Base-by-base conservation (phyloP, 768 basidiomycete species). In the Podaxis sp. region DNA sequence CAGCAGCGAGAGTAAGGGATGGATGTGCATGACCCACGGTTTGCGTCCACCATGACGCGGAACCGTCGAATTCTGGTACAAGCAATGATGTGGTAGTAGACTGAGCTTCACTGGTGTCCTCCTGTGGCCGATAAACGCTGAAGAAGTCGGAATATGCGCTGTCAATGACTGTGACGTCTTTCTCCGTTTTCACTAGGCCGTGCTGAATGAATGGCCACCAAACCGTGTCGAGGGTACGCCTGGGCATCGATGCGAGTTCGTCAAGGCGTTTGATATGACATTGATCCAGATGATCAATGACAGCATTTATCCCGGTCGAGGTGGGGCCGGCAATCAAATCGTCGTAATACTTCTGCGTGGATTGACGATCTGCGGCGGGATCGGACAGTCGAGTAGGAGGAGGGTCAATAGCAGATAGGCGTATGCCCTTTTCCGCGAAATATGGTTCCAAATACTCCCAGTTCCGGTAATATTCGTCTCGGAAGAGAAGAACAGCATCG, bases 201-300 rank as follows among this genome's bases (percentile, higher is more conserved):
- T 98, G 96, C 71, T 98, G 96, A 1, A 94, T 93, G 71, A 98
- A 98, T 0, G 96, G 96, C 94, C 95, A 98, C 96, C 96, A 98
- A 50, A 97, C 80, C 1, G 81, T 80, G 57, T 94, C 82, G 49
- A 91, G 77, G 0, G 94, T 88, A 40, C 95, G 83, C 9, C 77
- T 77, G 2, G 93, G 85, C 87, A 96, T 93, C 0, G 88, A 82
- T 54, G 87, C 82, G 7, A 98, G 83, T 47, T 90, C 85, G 11
- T 80, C 70, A n/a, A 97, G 72, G 5, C 96, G 82, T n/a, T 72
- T 67, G 0, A 70, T 64, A 73, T 98, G 96, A 38, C 82, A 77
- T 8, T 71, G 63, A 66, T 93, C 87, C 25, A 98, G 75, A 66
- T 86, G 80, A 3, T 77, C 72, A 2, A 93, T 73, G 3, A 87